Evolutionary conservation across 768 basidiomycete genomes (phyloP).

Genomic region (Panaeolus papilionaceus): DNA sequence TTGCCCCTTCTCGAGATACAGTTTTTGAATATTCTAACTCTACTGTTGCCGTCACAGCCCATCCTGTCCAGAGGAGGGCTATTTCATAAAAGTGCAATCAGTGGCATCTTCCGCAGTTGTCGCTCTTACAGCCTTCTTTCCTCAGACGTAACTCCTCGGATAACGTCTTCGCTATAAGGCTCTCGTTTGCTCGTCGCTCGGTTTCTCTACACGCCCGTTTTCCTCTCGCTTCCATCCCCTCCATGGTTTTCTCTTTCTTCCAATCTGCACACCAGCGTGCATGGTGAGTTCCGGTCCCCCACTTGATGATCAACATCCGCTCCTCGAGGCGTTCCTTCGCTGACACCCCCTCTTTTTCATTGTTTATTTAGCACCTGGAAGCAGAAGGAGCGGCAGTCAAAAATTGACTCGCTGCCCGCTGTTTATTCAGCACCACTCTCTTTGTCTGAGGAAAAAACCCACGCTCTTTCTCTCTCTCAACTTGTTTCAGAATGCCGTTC

Average conservation of each 20-base stretch:
- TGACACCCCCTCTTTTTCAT: conserved; percentile 13
- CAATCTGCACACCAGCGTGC: conserved; percentile 45
- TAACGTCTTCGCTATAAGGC: conserved; percentile 33
- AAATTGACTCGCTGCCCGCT: conserved; percentile 47
- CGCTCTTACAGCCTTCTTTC: conserved; percentile 29
- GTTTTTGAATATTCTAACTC: conserved; percentile 38
- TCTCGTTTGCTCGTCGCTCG: conserved; percentile 24
- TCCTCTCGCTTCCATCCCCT: conserved; percentile 30
- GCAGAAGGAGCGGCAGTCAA: conserved; percentile 49
- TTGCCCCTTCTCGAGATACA: conserved; percentile 29
- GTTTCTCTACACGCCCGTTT: conserved; percentile 22
- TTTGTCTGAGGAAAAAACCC: conserved; percentile 50
- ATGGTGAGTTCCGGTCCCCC: conserved; percentile 37
- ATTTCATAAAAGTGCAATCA: conserved; percentile 34
- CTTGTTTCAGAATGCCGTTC: conserved; percentile 51
- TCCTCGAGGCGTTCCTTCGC: conserved; percentile 17
- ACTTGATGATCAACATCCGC: conserved; percentile 25
- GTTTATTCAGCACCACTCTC: conserved; percentile 48
- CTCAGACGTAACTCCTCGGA: conserved; percentile 38
- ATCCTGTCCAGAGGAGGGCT: conserved; percentile 25
- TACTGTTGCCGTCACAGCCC: conserved; percentile 26
- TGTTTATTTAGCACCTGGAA: conserved; percentile 44
- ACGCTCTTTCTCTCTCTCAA: conserved; percentile 53
- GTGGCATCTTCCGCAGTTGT: conserved; percentile 38
- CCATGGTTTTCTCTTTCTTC: conserved; percentile 44